phyloP scores from a whole-genome alignment of 2,329 filamentous ascomycete genomes.

The Cyclaneusma minus region DNA sequence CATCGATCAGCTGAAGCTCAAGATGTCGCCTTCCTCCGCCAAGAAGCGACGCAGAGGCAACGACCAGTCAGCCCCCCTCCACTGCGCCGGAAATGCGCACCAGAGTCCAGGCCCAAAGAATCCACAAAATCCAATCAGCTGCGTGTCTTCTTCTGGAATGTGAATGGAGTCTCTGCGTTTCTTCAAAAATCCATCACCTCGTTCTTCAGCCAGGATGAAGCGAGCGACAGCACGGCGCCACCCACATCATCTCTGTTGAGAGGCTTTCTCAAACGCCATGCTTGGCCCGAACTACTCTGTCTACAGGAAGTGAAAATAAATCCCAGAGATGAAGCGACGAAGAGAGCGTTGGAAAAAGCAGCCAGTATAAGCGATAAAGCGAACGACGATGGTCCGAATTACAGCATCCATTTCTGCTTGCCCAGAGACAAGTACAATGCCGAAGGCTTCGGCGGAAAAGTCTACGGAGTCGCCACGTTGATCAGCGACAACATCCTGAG shows the following conservation, averaged over 20 bases:
- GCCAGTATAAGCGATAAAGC: constrained; percentile 10
- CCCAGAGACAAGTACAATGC: constrained; percentile 33
- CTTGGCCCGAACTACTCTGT: constrained; percentile 27
- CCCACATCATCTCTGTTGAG: constrained; percentile 16
- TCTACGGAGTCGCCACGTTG: constrained; percentile 36
- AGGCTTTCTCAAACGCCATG: constrained; percentile 25
- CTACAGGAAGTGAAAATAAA: constrained; percentile 34
- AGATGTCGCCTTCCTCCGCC: too few relatives aligned
- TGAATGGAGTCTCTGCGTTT: constrained; percentile 7
- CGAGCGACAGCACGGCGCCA: too few relatives aligned
- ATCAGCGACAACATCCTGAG: constrained; percentile 26
- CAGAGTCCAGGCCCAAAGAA: neutral
- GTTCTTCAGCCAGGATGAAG: constrained; percentile 3
- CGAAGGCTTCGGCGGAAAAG: constrained; percentile 29
- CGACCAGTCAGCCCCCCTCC: constrained; percentile 6
- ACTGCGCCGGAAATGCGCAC: constrained; percentile 3
- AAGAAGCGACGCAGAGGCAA: too few relatives aligned
- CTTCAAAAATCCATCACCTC: constrained; percentile 7
- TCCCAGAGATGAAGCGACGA: constrained; percentile 21
- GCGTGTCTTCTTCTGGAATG: constrained; percentile 4
- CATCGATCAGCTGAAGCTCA: too few relatives aligned
- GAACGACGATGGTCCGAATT: constrained; percentile 20
- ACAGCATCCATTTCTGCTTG: constrained; percentile 28
- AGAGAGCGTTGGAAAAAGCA: constrained; percentile 22
- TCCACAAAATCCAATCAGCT: neutral